Base-by-base conservation (phyloP, 352 stramenopile genomes). In the Phytopythium helicoides region DNA sequence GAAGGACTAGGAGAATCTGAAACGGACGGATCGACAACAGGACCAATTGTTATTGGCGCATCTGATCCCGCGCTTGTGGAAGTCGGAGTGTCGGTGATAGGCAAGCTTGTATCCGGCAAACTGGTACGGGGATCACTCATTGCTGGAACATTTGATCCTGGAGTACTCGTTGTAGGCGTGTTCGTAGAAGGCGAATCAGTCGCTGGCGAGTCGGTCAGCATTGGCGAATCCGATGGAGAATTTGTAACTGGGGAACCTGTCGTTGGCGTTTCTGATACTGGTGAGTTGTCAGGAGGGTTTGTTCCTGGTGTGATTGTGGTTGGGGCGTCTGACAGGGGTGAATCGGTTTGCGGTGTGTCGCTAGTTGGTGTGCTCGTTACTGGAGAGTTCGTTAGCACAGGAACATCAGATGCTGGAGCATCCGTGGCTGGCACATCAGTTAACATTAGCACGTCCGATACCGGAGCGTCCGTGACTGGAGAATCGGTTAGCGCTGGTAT, bases 241-340 rank as follows among this genome's bases (percentile, higher is more conserved):
- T 44, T 36, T 22, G 33, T 54, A 41, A n/a, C 52, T 16, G 59
- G 51, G n/a, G 54, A 15, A 15, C 54, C 52, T 14, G 60, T 54
- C 38, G 52, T 49, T 9, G 64, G 28, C 9, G 64, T 65, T 81
- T 79, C 21, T 55, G 31, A 5, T 46, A 37, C 46, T 76, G 36
- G 55, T 71, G 77, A 12, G 71, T 81, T 41, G n/a, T n/a, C 36
- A 41, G 36, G n/a, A 41, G 36, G 7, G 16, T 41, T 12, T 6
- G 36, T n/a, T 41, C 12, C n/a, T 41, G 36, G n/a, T 21, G 36
- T 33, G 9, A 5, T 33, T 9, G 28, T 33, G 5, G 9, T 33
- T 41, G 36, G 36, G 6, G n/a, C 12, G 16, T 41, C 36, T 21
- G 36, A 41, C 36, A 41, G 6, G 5, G 36, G 36, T n/a, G 36